Conservation (phyloP, 371 early-diverging fungal genomes). For the Mortierella sp. region DNA sequence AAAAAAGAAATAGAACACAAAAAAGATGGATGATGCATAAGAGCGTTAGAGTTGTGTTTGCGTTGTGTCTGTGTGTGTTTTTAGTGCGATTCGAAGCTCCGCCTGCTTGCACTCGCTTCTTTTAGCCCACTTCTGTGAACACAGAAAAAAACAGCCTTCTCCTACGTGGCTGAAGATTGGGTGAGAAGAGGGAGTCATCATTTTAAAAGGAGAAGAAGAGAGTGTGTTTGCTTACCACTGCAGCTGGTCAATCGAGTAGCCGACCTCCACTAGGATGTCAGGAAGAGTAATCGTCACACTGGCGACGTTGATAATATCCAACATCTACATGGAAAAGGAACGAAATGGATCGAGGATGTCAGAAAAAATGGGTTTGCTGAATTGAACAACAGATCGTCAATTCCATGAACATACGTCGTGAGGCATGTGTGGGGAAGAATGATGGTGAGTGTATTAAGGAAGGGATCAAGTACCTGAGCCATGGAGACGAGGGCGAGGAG, state of each 20-base stretch:
- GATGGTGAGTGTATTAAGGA: not conserved
- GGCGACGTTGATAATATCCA: conserved; percentile 45
- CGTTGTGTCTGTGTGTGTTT: not conserved
- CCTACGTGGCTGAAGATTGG: not conserved
- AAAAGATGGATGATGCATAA: not conserved
- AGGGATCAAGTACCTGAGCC: conserved; percentile 16
- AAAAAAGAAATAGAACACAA: not conserved
- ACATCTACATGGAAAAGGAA: conserved; percentile 4
- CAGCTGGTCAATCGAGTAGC: conserved; percentile 30
- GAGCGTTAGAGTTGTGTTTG: not conserved
- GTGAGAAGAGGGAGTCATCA: not conserved
- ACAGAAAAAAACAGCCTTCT: not conserved
- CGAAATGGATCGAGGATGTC: not conserved
- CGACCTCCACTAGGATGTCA: conserved; percentile 29
- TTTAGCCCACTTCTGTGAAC: not conserved
- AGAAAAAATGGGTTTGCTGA: not conserved
- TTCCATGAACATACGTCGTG: not conserved
- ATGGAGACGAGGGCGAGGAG: conserved; percentile 20
- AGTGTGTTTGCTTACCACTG: conserved; percentile 29
- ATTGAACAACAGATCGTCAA: not conserved
- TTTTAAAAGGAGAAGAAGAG: not conserved
- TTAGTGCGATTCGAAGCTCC: not conserved
- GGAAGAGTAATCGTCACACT: conserved; percentile 40
- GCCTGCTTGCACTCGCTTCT: not conserved
- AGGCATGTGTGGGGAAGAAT: not conserved